phyloP scores from a whole-genome alignment of 179 eudicot genomes.

The Kewa caespitosa region DNA sequence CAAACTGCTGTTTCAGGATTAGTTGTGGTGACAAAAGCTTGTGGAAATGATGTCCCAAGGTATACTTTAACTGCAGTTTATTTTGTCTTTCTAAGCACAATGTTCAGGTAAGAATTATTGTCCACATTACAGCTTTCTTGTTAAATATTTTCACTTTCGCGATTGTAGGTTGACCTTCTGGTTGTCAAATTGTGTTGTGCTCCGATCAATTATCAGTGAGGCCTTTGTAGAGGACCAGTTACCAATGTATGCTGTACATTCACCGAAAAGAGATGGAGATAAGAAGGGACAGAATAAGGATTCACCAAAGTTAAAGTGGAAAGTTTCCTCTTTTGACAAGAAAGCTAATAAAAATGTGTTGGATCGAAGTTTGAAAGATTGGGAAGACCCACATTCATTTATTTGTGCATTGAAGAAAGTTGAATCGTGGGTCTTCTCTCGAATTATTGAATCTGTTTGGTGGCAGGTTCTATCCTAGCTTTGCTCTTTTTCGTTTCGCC shows the following conservation, averaged over 20 bases:
- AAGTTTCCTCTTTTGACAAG: slow-evolving; percentile 40
- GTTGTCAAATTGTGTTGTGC: slow-evolving; percentile 74
- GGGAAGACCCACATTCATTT: slow-evolving; percentile 60
- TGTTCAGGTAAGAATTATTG: not conserved
- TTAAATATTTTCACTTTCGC: slow-evolving; percentile 1
- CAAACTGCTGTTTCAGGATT: slow-evolving; percentile 78
- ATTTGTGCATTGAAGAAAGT: slow-evolving; percentile 62
- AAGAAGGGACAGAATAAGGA: slow-evolving; percentile 39
- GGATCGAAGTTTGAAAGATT: slow-evolving; percentile 36
- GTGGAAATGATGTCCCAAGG: slow-evolving; percentile 99
- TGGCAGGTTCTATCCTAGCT: slow-evolving; percentile 65
- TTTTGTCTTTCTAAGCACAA: not conserved
- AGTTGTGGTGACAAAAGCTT: slow-evolving; percentile 87
- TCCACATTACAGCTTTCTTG: not conserved
- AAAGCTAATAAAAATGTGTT: slow-evolving; percentile 30
- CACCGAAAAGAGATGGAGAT: slow-evolving; percentile 24
- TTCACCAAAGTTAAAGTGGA: slow-evolving; percentile 49
- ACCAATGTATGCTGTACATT: slow-evolving; percentile 46
- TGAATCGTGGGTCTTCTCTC: slow-evolving; percentile 90
- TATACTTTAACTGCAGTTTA: slow-evolving; percentile 20
- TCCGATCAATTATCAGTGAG: slow-evolving; percentile 63
- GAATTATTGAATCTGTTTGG: slow-evolving; percentile 90
- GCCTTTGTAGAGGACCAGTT: slow-evolving; percentile 43
- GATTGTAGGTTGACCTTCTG: slow-evolving; percentile 77
- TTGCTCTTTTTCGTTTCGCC: not conserved